Base-by-base conservation (phyloP, 305 asterid genomes). In the Solanum hybrid region DNA sequence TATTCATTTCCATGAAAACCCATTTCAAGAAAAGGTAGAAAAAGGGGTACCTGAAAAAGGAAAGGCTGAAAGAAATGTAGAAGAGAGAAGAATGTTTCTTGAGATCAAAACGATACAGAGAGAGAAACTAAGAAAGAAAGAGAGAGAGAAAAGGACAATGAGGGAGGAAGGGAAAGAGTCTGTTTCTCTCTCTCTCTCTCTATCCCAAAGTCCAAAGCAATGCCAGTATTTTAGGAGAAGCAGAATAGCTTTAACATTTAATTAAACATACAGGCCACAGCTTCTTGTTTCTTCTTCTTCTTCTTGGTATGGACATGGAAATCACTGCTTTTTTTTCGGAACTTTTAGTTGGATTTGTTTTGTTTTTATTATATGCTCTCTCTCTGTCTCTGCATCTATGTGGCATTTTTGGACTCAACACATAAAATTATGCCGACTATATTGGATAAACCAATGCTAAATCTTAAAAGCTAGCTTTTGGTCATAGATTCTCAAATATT, bases 181-280 rank as follows among this genome's bases (percentile, higher is more conserved):
- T 69, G 29, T n/a, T 6, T 82, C 26, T 42, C 16, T 82, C 8
- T 81, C 8, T 81, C 61, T 46, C 61, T 46, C 74, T 51, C 87
- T 51, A 26, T 42, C 87, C 18, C 87, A 84, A 29, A 46, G 40
- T 51, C 40, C 42, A 64, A 83, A 46, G 73, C 73, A 83, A 29
- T 83, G 73, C 87, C 87, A 29, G 40, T 84, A 84, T 84, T 84
- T 51, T 84, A 84, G 87, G 87, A 69, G 73, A 61, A 61, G 71
- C 24, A 61, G 71, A 61, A 61, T 61, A 61, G 71, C 71, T 61
- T 20, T 37, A 37, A 37, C 34, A 78, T 78, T 28, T 64, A 22
- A 64, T 64, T 64, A 69, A 69, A 69, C 31, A 31, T 22, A 61
- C 3, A 61, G 71, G 12, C 71, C 71, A 61, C 71, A 20, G 71